Base-by-base conservation (phyloP, 2,329 filamentous ascomycete genomes). In the Lachnellula cervina region DNA sequence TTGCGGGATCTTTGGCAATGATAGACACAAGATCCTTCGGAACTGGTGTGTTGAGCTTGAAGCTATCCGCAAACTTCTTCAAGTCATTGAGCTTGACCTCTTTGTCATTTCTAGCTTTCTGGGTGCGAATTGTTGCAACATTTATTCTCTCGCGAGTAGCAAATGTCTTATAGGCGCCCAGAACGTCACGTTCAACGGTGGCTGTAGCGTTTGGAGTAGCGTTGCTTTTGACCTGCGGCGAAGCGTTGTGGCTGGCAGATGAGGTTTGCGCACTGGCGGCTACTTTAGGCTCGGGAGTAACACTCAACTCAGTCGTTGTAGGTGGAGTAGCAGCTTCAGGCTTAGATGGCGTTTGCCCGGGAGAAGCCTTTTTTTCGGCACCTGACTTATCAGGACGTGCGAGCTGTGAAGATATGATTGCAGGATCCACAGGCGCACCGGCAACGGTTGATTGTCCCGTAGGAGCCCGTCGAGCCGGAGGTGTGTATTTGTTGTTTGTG, bases 41-140 rank as follows among this genome's bases (percentile, higher is more conserved):
- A 11, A 99, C 91, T 5, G 92, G 91, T 2, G 93, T 97, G 49
- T 89, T 87, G 17, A 99, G 81, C 74, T 97, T 97, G 79, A 99
- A 99, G 69, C 83, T 94, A 64, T 86, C 83, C 1, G 94, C 90
- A 72, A 99, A 99, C 68, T 93, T 96, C 78, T 94, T 95, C 56
- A 99, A 75, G 73, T 99, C 94, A 57, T 90, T 96, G 59, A 99
- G 73, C 72, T 96, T 97, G 62, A 94, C 85, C 63, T 92, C 90
- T 70, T 96, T 96, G 70, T 97, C 94, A 57, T 79, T 80, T 68
- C 80, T 83, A 9, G 79, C 78, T 69, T 85, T 86, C 63, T 73
- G 80, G 59, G 71, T 75, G 46, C 83, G 77, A 40, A 71, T 76
- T 65, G 83, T 81, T 64, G 85, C 81, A 5, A 78, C 78, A 56